These are phyloP conservation scores for Cystoderma amianthinum DNA, from an alignment of 768 basidiomycete genomes.

Conservation along the genomic window DNA sequence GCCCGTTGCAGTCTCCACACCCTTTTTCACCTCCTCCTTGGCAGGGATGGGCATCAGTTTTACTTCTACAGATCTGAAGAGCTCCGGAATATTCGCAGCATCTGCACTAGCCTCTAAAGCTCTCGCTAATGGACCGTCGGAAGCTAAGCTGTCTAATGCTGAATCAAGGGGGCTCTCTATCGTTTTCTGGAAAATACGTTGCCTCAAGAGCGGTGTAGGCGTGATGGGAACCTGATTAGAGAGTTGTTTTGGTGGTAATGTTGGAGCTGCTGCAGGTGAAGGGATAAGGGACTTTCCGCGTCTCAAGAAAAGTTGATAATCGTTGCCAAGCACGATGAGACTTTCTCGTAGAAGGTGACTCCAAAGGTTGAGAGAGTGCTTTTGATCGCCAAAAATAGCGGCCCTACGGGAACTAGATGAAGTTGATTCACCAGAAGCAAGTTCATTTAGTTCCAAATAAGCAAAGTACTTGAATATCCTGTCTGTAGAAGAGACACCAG, in stretches of 20 bases:
- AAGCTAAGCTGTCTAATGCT: conserved; percentile 50
- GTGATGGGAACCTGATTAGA: conserved; percentile 19
- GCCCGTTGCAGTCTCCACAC: conserved; percentile 12
- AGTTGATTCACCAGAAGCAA: conserved; percentile 38
- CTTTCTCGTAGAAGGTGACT: conserved; percentile 47
- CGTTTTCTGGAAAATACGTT: conserved; percentile 36
- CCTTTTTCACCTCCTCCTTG: conserved; percentile 13
- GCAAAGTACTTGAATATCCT: conserved; percentile 54
- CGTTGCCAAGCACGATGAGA: conserved; percentile 53
- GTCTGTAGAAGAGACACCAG: conserved; percentile 54
- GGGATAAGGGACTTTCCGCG: conserved; percentile 39
- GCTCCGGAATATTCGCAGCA: conserved; percentile 30
- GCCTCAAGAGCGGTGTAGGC: conserved; percentile 32
- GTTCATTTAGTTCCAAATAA: conserved; percentile 49
- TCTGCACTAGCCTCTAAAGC: conserved; percentile 41
- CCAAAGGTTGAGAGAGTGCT: conserved; percentile 61
- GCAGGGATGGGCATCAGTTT: conserved; percentile 9
- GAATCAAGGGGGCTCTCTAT: conserved; percentile 43
- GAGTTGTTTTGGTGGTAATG: conserved; percentile 6
- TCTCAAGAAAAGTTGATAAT: conserved; percentile 61
- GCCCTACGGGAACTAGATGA: conserved; percentile 37
- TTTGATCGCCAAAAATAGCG: conserved; percentile 63
- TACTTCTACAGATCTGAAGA: conserved; percentile 35
- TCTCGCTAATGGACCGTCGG: conserved; percentile 49
- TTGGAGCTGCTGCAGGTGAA: conserved; percentile 7